Evolutionary conservation across 371 early-diverging fungal species (phyloP), one percentile per base, ranked within the genome.

Genomic region (Conidiobolus incongruus): DNA sequence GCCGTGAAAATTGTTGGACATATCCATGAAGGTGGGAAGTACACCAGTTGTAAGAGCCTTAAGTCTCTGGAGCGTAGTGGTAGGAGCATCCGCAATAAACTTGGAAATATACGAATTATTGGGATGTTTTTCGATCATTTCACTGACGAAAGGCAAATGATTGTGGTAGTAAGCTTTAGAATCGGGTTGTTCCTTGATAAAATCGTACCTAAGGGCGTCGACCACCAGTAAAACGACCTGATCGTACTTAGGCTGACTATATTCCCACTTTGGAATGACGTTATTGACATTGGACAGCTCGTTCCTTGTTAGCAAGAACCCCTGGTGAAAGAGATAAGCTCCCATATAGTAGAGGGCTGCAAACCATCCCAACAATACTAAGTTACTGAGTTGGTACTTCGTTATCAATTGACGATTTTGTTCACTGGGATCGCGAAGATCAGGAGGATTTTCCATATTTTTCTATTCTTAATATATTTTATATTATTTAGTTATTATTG

Each of bases 81-180:
- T 96, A 1, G 97, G 93, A n/a, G 97, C 87, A 56, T 96, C 96
- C 0, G 91, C 89, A 1, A 74, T 65, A 43, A 76, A 85, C 33
- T 82, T 76, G 47, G 72, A 83, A n/a, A 87, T 60, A 15, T 79
- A 60, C 0, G 79, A 56, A 36, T 81, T 62, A 4, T 59, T 57
- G 0, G 88, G 84, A 12, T 68, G 60, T 1, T 50, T 43, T 6
- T 47, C 30, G 8, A 68, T 51, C 2, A 77, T 50, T 6, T 61
- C 46, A 20, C 72, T 62, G 16, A 90, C 48, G 2, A 76, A 48
- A 0, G 89, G 81, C 11, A 92, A 55, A 35, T 75, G 75, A 56
- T 89, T 81, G 45, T 65, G 58, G 50, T 81, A 89, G 40, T 63
- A 58, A 8, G 52, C 31, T 33, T 48, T 43, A 20, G 47, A 23